Evolutionary conservation across 371 early-diverging fungal species (phyloP).

Genomic region (Mucor racemosus): DNA sequence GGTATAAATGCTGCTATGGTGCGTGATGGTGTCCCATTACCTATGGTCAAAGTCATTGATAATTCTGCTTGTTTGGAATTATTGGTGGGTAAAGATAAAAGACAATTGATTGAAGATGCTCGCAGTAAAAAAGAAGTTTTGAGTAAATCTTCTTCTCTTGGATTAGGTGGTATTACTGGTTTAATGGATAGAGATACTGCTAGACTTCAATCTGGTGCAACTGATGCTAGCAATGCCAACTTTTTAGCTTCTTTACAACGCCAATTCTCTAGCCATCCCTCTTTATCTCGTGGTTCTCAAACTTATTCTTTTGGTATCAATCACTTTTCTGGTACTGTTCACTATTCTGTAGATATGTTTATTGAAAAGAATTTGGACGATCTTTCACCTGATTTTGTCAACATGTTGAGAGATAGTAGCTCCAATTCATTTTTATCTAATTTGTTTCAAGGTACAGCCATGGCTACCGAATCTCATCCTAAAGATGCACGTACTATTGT

Average conservation of each 20-base stretch:
- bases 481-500: conserved; percentile 64
- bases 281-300: conserved; percentile 41
- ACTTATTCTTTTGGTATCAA: conserved; percentile 71
- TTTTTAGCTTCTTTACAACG: conserved; percentile 48
- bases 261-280: conserved; percentile 35
- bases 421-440: conserved; percentile 82
- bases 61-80: conserved; percentile 59
- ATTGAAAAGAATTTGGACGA: conserved; percentile 76
- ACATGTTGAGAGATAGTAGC: conserved; percentile 70
- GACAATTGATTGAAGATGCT: conserved; percentile 13
- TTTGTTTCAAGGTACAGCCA: conserved; percentile 78
- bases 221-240: conserved; percentile 59
- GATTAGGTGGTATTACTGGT: conserved; percentile 52
- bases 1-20: conserved; percentile 58
- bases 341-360: conserved; percentile 72
- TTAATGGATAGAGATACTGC: conserved; percentile 65
- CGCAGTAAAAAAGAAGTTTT: conserved; percentile 10
- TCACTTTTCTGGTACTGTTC: conserved; percentile 76
- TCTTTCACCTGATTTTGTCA: conserved; percentile 83
- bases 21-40: conserved; percentile 51
- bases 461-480: conserved; percentile 86
- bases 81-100: conserved; percentile 45
- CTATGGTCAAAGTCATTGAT: conserved; percentile 52
- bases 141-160: conserved; percentile 32
- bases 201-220: conserved; percentile 45